Evolutionary conservation across 768 basidiomycete species (phyloP), one percentile per base, ranked within the genome.

Genomic region (Calocera cornea): DNA sequence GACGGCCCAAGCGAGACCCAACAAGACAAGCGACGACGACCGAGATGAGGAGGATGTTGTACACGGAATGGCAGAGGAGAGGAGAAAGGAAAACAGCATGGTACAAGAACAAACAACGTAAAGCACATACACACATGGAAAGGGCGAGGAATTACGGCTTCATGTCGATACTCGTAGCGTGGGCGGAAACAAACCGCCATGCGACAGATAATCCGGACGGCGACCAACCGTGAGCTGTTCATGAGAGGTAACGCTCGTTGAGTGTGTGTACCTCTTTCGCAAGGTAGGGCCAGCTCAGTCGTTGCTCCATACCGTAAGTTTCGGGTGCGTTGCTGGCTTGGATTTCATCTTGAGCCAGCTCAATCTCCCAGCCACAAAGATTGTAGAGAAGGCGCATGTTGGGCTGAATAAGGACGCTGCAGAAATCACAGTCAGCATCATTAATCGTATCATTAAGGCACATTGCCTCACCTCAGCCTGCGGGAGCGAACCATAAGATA

Each of bases 311-410:
- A 68, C 83, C 81, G 65, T 91, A 78, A 16, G 34, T 47, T 40
- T 38, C 34, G 34, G 63, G 65, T 49, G 69, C 22, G 29, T 41
- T 49, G 16, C 27, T 36, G 24, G 66, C 67, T 8, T 66, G 66
- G 27, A 50, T 64, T 33, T 69, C 44, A n/a, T 86, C 86, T 71
- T 82, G 83, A n/a, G 92, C 92, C n/a, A 97, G 82, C 75, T 87
- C 86, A 72, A 92, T 86, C 77, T 97, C 95, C 92, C 92, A 97
- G 11, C 90, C 94, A 73, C 92, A 87, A 29, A 97, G 81, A 74
- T 97, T 95, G 77, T 95, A 97, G 77, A 97, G 77, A 75, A 98
- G 79, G n/a, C 92, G 84, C 85, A 97, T 89, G 71, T 97, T 97
- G 22, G 95, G 95, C 79, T 98, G 92, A 69, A 92, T 93, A 71